Evolutionary conservation across 345 rosid genomes (phyloP).

Genomic region (Adansonia digitata): DNA sequence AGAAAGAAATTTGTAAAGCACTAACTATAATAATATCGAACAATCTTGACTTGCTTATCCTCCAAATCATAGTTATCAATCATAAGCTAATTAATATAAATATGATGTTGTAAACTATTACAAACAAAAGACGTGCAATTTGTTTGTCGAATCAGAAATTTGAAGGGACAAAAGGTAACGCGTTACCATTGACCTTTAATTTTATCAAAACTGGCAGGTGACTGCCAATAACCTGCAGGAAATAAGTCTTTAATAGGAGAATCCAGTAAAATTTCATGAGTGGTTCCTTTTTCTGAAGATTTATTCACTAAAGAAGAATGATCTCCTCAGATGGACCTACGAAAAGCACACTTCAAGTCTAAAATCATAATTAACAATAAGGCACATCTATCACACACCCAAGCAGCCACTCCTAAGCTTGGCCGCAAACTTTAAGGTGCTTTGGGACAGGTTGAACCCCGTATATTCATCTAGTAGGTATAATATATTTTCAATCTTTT

Average conservation of each 20-base stretch:
- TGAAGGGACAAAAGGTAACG: not conserved
- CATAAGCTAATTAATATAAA: not conserved
- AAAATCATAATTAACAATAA: conserved; percentile 1
- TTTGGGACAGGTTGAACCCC: not conserved
- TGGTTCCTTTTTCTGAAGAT: not conserved
- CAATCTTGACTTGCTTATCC: not conserved
- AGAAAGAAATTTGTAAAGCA: not conserved
- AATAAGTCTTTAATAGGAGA: not conserved
- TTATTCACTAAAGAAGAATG: not conserved
- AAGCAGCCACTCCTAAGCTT: conserved; percentile 1
- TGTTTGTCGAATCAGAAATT: not conserved
- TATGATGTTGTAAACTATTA: not conserved
- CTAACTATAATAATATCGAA: not conserved
- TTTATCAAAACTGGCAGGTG: not conserved
- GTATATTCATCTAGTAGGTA: not conserved
- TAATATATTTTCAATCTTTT: not conserved
- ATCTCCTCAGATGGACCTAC: not conserved
- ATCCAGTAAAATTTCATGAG: not conserved
- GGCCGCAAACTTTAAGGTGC: conserved; percentile 7
- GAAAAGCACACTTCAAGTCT: not conserved
- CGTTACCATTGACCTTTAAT: not conserved
- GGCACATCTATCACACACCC: not conserved
- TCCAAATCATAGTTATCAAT: not conserved
- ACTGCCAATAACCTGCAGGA: not conserved
- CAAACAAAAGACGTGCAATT: not conserved